phyloP scores from a whole-genome alignment of 2,329 filamentous ascomycete genomes.

The Torrubiella hemipterigena region DNA sequence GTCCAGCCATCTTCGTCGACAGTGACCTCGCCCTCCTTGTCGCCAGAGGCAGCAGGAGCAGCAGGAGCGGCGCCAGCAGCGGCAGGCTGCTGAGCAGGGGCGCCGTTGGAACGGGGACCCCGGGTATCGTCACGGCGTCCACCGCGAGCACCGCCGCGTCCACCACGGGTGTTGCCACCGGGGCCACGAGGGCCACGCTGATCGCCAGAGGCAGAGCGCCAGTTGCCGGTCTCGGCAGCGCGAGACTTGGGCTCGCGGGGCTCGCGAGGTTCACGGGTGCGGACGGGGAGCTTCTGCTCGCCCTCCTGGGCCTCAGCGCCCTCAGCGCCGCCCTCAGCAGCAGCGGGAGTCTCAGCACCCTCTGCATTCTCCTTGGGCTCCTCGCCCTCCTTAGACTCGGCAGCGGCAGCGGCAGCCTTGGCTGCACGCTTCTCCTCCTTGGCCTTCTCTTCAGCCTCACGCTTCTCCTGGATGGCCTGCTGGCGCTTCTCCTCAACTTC shows the following conservation, averaged over 20 bases:
- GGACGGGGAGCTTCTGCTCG: conserved; percentile 36
- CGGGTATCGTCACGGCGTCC: conserved; percentile 28
- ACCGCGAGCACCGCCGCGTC: conserved; percentile 19
- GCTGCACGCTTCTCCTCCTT: conserved; percentile 60
- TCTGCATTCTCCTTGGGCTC: conserved; percentile 18
- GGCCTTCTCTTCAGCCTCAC: conserved; percentile 74
- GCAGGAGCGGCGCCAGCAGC: conserved; percentile 18
- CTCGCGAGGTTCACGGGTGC: conserved; percentile 19
- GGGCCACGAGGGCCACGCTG: conserved; percentile 34
- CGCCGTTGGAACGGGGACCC: conserved; percentile 36
- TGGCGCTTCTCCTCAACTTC: conserved; percentile 83
- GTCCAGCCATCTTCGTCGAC: conserved; percentile 54
- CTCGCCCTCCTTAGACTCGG: conserved; percentile 17
- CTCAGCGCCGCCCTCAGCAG: conserved; percentile 20
- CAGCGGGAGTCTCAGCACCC: conserved; percentile 19
- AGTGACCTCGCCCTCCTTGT: too few species aligned
- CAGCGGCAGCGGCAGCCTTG: conserved; percentile 42
- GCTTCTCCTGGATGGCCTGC: conserved; percentile 65
- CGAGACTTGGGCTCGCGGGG: conserved; percentile 40
- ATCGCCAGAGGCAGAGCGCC: conserved; percentile 41
- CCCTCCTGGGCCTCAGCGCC: conserved; percentile 20
- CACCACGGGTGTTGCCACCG: conserved; percentile 26
- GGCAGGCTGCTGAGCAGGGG: conserved; percentile 25
- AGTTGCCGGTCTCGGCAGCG: conserved; percentile 46
- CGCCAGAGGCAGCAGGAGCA: too few species aligned